These are phyloP conservation scores for Tanozyma kutaoensis DNA, from an alignment of 805 yeast genomes.

Conservation along the genomic window DNA sequence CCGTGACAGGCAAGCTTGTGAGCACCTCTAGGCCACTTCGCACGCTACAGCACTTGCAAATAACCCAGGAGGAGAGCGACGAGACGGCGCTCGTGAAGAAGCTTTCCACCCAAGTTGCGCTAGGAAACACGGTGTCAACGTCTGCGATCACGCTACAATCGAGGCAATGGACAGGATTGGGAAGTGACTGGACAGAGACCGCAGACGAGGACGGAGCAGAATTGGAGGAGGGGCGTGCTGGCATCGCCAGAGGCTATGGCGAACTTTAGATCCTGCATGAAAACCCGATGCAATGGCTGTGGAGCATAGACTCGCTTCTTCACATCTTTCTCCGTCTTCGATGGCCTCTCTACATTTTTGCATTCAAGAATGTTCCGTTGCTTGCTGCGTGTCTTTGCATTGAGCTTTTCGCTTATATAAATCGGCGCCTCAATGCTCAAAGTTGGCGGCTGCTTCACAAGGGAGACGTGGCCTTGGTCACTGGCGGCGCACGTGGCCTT, in stretches of 20 bases:
- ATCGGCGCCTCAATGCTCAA: too few species aligned
- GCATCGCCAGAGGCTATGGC: slow-evolving; percentile 82
- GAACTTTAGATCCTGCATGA: too few species aligned
- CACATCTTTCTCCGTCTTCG: too few species aligned
- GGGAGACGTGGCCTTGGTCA: slow-evolving; percentile 22
- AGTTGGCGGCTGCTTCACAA: too few species aligned
- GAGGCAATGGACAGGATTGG: slow-evolving; percentile 81
- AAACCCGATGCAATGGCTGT: too few species aligned
- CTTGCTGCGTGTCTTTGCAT: too few species aligned
- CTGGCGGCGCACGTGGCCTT: slow-evolving; percentile 42
- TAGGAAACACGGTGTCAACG: slow-evolving; percentile 75
- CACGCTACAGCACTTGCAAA: slow-evolving; percentile 46
- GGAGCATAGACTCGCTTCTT: too few species aligned
- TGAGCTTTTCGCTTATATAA: too few species aligned
- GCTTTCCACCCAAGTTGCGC: slow-evolving; percentile 45
- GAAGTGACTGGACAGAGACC: slow-evolving; percentile 50
- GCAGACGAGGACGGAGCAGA: slow-evolving; percentile 48
- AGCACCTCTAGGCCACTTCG: slow-evolving; percentile 68
- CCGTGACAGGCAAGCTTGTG: slow-evolving; percentile 71
- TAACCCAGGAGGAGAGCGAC: slow-evolving; percentile 28
- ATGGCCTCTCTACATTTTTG: too few species aligned
- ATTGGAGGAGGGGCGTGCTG: slow-evolving; percentile 72
- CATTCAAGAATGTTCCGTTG: too few species aligned
- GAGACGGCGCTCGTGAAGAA: slow-evolving; percentile 36
- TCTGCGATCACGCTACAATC: slow-evolving; percentile 67